These are phyloP conservation scores for Mortierella sp. DNA, from an alignment of 371 early-diverging fungal genomes.

Conservation along the genomic window DNA sequence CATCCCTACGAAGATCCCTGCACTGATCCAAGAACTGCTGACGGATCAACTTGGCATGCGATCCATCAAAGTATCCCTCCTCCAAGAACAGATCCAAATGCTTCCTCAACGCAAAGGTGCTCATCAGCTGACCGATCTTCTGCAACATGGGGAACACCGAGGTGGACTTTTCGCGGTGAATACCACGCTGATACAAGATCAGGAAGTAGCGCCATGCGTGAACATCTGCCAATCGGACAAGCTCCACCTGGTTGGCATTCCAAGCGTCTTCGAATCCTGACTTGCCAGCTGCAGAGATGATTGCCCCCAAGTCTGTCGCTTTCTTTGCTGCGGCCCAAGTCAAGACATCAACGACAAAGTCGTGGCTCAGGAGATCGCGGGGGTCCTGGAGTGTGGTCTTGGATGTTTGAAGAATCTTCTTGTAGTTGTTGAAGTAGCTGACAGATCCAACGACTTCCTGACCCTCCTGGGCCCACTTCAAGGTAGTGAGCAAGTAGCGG, in stretches of 20 bases:
- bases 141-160: constrained; percentile 36
- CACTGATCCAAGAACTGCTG: constrained; percentile 60
- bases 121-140: constrained; percentile 51
- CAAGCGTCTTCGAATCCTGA: constrained; percentile 47
- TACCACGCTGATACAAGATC: constrained; percentile 38
- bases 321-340: constrained; percentile 52
- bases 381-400: constrained; percentile 45
- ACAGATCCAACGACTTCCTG: constrained; percentile 50
- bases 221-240: constrained; percentile 54
- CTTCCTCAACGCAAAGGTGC: constrained; percentile 48
- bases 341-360: constrained; percentile 47
- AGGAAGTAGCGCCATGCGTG: constrained; percentile 52
- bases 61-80: constrained; percentile 61
- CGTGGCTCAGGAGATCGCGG: constrained; percentile 51
- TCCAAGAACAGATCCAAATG: constrained; percentile 63
- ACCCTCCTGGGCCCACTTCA: constrained; percentile 47
- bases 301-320: constrained; percentile 23
- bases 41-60: constrained; percentile 60
- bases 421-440: constrained; percentile 52
- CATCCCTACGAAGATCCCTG: constrained; percentile 65
- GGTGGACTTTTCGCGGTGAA: constrained; percentile 33
- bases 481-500: constrained; percentile 56
- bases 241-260: constrained; percentile 55
- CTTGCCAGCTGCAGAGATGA: constrained; percentile 27
- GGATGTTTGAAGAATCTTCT: constrained; percentile 25